Percentiles rank a stretch among this genome's conserved stretches.
phyloP scores from a whole-genome alignment of 2,329 filamentous ascomycete genomes.

The Fusarium liriodendri region DNA sequence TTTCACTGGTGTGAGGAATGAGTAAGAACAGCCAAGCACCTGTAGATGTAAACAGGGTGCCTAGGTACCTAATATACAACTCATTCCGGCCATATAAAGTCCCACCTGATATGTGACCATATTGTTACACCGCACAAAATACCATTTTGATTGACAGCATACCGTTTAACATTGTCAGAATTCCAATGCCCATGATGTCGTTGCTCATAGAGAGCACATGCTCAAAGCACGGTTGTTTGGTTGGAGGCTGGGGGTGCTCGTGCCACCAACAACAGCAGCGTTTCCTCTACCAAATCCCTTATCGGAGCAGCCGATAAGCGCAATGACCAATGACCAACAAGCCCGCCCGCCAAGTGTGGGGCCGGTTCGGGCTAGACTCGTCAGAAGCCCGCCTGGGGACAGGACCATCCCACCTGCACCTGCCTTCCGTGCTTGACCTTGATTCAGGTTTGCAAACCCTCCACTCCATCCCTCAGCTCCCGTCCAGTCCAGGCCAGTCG shows the following conservation, averaged over 20 bases:
- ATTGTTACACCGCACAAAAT: not conserved
- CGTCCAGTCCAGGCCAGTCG: not conserved
- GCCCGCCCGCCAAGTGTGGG: conserved; percentile 34
- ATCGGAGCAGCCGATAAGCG: conserved; percentile 42
- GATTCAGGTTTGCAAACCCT: conserved; percentile 42
- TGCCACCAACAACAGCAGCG: conserved; percentile 9
- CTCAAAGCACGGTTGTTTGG: not conserved
- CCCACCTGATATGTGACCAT: not conserved
- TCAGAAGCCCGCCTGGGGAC: conserved; percentile 26
- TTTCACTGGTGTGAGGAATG: not conserved
- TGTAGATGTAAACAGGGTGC: not conserved
- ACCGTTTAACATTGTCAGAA: not conserved
- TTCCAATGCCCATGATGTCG: not conserved
- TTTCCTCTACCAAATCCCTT: conserved; percentile 18
- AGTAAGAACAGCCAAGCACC: not conserved
- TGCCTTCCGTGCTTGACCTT: conserved; percentile 18
- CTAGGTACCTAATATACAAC: not conserved
- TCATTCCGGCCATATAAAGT: not conserved
- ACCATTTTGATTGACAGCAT: not conserved
- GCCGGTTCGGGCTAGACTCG: conserved; percentile 29
- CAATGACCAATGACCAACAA: conserved; percentile 33
- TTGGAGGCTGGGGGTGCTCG: conserved; percentile 13
- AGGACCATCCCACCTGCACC: conserved; percentile 41
- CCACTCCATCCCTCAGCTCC: not conserved
- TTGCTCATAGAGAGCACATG: not conserved